Base-by-base conservation (phyloP, 371 early-diverging fungal species). In the Saksenaea oblongispora region DNA sequence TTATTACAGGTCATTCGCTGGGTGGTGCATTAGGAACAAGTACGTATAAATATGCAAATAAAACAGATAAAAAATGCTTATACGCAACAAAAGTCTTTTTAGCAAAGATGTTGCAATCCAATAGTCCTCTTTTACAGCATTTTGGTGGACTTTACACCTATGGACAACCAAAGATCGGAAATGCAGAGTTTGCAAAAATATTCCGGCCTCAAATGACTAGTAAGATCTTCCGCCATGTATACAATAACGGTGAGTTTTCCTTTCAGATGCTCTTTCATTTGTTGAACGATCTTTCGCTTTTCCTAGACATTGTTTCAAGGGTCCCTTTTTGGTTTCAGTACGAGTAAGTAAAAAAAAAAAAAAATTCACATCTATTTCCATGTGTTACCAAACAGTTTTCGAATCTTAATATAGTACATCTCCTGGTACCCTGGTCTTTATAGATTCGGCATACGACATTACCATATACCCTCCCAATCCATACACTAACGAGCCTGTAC, bases 391-490 rank as follows among this genome's bases (percentile, higher is more conserved):
- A 17, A 42, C 11, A 56, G 36, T 18, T 34, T 27, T 62, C 37
- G 13, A 2, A 41, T 54, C 13, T 57, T 14, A 18, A 11, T 15
- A 62, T 63, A 84, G 84, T 42, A 83, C 87, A 1, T 79, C 80
- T 26, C 87, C 87, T 3, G 87, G 87, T 5, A 81, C 87, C 2
- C 62, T 86, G 22, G 87, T 86, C 15, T 86, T 80, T 66, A 82
- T 86, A 41, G 85, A 84, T 58, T 78, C 87, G 14, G 65, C 80
- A 7, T 78, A 79, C 51, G 74, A 75, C 7, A 68, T 86, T 41
- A 80, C 83, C 0, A 68, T 86, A 26, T 84, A 84, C 69, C 87
- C 87, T n/a, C 87, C 87, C 1, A 78, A 86, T 56, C 80, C 80
- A 22, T 71, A 73, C 10, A 82, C 87, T 1, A 73, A 84, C 24